Evolutionary conservation across 352 stramenopile genomes (phyloP).

Genomic region (Aphanomyces stellatus): DNA sequence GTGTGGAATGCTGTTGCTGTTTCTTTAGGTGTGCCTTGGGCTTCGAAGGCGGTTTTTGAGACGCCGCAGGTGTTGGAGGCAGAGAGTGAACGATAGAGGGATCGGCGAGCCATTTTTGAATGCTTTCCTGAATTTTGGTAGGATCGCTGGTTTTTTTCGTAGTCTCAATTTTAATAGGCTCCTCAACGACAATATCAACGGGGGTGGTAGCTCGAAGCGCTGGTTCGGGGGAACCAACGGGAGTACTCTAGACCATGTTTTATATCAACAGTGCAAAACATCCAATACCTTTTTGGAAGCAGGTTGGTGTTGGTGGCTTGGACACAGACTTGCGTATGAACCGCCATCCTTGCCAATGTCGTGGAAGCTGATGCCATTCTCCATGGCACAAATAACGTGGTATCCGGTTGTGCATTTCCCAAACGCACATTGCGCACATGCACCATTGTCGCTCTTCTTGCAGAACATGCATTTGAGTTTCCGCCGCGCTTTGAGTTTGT

Average conservation of each 20-base stretch:
- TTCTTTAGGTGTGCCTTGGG: background rate
- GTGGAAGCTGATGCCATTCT: conserved; percentile 44
- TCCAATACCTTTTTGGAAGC: too few species aligned
- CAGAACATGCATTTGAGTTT: conserved; percentile 64
- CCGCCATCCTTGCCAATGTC: background rate
- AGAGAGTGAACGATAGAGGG: background rate
- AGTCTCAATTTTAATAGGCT: conserved; percentile 37
- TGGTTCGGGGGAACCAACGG: too few species aligned
- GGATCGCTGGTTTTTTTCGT: conserved; percentile 23
- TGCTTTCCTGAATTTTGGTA: background rate
- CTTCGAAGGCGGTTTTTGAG: background rate
- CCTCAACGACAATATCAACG: too few species aligned
- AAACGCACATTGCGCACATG: conserved; percentile 56
- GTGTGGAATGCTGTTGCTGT: background rate
- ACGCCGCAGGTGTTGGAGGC: background rate
- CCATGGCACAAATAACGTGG: conserved; percentile 55
- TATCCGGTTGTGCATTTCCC: conserved; percentile 69
- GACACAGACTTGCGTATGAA: background rate
- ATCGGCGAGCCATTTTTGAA: conserved; percentile 1
- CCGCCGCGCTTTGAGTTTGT: conserved; percentile 42
- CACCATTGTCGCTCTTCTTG: conserved; percentile 56
- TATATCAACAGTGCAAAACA: too few species aligned
- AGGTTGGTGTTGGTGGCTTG: background rate
- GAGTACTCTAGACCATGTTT: too few species aligned
- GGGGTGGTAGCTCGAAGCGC: conserved; percentile 10